phyloP scores from a whole-genome alignment of 768 basidiomycete genomes.

The Phaeolepiota aurea region DNA sequence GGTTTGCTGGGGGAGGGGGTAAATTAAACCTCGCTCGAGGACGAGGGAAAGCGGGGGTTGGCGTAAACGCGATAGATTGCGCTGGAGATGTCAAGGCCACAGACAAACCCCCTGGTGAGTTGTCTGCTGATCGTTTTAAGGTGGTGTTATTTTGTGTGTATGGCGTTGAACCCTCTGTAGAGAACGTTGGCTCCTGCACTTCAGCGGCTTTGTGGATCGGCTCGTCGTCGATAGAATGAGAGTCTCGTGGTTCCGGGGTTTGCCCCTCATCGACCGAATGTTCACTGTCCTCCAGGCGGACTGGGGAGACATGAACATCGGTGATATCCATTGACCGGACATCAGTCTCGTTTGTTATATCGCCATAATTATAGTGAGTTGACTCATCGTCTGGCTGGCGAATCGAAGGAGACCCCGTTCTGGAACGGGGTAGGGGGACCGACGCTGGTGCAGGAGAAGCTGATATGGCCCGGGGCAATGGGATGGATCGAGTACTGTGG shows the following conservation, averaged over 20 bases:
- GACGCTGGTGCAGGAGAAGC: constrained; percentile 40
- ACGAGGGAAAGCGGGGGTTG: constrained; percentile 59
- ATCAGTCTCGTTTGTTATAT: constrained; percentile 23
- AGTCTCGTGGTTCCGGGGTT: background rate
- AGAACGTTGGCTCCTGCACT: constrained; percentile 57
- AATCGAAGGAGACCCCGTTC: constrained; percentile 39
- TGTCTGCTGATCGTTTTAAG: constrained; percentile 13
- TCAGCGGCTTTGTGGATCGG: constrained; percentile 13
- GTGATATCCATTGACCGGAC: constrained; percentile 45
- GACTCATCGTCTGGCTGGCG: constrained; percentile 14
- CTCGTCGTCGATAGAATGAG: constrained; percentile 7
- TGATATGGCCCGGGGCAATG: constrained; percentile 25
- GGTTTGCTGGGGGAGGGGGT: constrained; percentile 33
- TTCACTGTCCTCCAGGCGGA: constrained; percentile 14
- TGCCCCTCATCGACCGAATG: constrained; percentile 14
- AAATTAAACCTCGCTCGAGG: constrained; percentile 55
- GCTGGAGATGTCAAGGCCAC: constrained; percentile 47
- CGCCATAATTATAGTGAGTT: constrained; percentile 13
- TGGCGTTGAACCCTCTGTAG: constrained; percentile 49
- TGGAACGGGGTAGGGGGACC: constrained; percentile 45
- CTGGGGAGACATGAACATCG: constrained; percentile 39
- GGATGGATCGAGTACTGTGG: constrained; percentile 40
- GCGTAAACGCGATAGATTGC: constrained; percentile 52
- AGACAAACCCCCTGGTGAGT: constrained; percentile 26
- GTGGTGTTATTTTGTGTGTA: constrained; percentile 19